phyloP scores from a whole-genome alignment of 2,329 filamentous ascomycete species.

The Blastomyces silverae region DNA sequence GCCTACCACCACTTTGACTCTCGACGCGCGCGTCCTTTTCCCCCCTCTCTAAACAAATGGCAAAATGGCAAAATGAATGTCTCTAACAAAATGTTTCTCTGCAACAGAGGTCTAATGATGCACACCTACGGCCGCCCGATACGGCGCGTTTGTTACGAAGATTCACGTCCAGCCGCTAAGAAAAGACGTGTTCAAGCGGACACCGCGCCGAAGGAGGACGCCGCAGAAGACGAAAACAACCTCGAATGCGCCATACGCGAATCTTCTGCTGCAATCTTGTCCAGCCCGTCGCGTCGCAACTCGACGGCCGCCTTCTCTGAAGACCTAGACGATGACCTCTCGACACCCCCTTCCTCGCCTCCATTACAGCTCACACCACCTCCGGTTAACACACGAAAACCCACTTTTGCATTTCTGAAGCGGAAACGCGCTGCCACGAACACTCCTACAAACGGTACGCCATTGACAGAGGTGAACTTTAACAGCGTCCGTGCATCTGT shows the following conservation, averaged over 20 bases:
- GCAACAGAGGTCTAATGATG: conserved; percentile 42
- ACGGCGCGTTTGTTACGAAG: conserved; percentile 45
- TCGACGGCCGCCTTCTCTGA: conserved; percentile 41
- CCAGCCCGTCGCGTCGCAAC: conserved; percentile 44
- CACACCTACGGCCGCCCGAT: conserved; percentile 45
- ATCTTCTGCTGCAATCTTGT: conserved; percentile 41
- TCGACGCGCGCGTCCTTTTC: conserved; percentile 16
- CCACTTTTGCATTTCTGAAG: conserved; percentile 47
- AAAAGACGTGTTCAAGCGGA: conserved; percentile 40
- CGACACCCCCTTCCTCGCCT: conserved; percentile 49
- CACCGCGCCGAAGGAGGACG: conserved; percentile 31
- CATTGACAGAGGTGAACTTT: conserved; percentile 40
- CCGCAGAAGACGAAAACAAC: conserved; percentile 41
- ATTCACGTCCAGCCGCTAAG: conserved; percentile 39
- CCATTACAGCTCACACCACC: conserved; percentile 42
- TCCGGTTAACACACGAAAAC: conserved; percentile 41
- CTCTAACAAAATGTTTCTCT: conserved; percentile 10
- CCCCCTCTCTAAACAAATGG: too few relatives aligned
- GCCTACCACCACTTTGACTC: conserved; percentile 12
- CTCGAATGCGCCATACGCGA: conserved; percentile 45
- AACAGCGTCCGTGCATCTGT: conserved; percentile 38
- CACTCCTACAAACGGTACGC: conserved; percentile 20
- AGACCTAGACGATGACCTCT: conserved; percentile 34
- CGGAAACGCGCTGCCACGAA: conserved; percentile 33
- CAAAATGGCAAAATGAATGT: too few relatives aligned